Evolutionary conservation across 2,329 filamentous ascomycete genomes (phyloP).

Genomic region (Madurella fahalii): DNA sequence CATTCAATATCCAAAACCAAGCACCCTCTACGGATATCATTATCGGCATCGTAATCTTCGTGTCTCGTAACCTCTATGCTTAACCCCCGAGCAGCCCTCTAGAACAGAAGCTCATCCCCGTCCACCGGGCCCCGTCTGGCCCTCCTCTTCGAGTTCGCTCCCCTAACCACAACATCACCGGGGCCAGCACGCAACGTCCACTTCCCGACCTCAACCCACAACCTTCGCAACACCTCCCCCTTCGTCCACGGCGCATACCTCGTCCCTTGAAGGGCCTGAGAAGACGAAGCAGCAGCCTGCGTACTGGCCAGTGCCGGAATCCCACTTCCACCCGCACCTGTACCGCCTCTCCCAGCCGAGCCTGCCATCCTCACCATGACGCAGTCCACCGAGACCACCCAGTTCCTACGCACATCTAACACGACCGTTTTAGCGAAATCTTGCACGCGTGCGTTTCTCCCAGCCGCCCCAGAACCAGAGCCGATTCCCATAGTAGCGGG

Average conservation of each 20-base stretch:
- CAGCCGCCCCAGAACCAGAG: background rate
- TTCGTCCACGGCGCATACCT: conserved; percentile 30
- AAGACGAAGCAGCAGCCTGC: conserved; percentile 5
- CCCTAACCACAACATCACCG: too few species aligned
- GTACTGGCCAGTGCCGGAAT: background rate
- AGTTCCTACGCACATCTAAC: conserved; percentile 19
- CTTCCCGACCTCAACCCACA: conserved; percentile 30
- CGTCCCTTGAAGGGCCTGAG: conserved; percentile 18
- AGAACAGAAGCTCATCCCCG: conserved; percentile 7
- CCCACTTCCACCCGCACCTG: background rate
- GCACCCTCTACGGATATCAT: too few species aligned
- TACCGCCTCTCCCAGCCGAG: conserved; percentile 7
- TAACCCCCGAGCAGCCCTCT: background rate
- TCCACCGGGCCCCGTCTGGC: background rate
- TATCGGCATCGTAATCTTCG: background rate
- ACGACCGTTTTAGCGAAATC: conserved; percentile 19
- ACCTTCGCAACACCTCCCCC: conserved; percentile 29
- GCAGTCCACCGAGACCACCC: conserved; percentile 19
- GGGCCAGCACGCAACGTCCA: conserved; percentile 29
- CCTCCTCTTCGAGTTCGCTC: background rate
- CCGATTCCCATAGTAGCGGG: background rate
- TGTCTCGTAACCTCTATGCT: conserved; percentile 3
- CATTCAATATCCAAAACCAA: too few species aligned
- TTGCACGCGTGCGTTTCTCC: conserved; percentile 10
- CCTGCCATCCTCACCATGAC: conserved; percentile 24